Evolutionary conservation across 1,139 yeast genomes (phyloP).

Genomic region (Blastobotrys capitulatus): DNA sequence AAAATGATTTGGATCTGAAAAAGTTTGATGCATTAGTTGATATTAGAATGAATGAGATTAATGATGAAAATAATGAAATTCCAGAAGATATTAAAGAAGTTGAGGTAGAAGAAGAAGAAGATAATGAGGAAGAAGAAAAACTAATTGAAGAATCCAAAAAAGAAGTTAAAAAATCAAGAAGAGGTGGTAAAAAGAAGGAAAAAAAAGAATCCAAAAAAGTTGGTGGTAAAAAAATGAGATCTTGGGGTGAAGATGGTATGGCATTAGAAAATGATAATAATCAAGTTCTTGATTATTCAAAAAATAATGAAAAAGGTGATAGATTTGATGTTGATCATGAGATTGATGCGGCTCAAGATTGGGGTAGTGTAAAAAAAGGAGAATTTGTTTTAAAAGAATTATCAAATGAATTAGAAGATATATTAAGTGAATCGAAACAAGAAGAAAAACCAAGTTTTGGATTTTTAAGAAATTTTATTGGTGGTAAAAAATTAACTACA

Average conservation of each 20-base stretch:
- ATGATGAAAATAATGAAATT: background rate
- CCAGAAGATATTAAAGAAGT: conserved; percentile 4
- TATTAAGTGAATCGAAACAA: conserved; percentile 28
- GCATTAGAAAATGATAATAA: conserved; percentile 40
- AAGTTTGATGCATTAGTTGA: conserved; percentile 33
- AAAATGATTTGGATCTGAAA: conserved; percentile 22
- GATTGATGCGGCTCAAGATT: conserved; percentile 34
- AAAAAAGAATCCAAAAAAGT: conserved; percentile 17
- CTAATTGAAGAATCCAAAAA: conserved; percentile 3
- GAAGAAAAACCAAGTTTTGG: conserved; percentile 34
- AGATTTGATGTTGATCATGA: conserved; percentile 37
- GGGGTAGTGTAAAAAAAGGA: conserved; percentile 44
- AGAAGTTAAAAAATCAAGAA: conserved; percentile 27
- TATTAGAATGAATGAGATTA: conserved; percentile 27
- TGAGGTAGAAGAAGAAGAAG: conserved; percentile 1
- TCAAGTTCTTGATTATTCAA: conserved; percentile 40
- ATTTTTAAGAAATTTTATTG: conserved; percentile 51
- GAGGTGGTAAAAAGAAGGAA: conserved; percentile 21
- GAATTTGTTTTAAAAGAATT: conserved; percentile 48
- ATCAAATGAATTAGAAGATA: conserved; percentile 41
- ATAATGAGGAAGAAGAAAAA: conserved; percentile 6
- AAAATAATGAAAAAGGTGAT: conserved; percentile 28
- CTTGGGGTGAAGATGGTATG: conserved; percentile 48
- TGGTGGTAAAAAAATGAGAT: conserved; percentile 36
- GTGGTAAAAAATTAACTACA: conserved; percentile 52